These are phyloP conservation scores for Toxoplasma gondii DNA, from an alignment of 169 alveolate genomes.

Conservation along the genomic window DNA sequence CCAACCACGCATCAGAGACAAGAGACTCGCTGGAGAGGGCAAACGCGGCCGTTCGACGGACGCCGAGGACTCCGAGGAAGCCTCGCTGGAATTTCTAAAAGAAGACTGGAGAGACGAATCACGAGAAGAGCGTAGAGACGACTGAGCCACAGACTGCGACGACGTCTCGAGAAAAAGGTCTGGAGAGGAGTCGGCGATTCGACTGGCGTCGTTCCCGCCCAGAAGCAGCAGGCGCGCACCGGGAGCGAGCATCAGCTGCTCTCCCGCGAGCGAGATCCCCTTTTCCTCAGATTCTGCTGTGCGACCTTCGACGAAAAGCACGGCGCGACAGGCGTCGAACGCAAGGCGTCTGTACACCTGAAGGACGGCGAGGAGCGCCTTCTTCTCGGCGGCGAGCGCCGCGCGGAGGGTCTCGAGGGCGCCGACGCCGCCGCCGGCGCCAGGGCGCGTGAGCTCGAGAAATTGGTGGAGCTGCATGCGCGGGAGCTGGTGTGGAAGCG, in stretches of 20 bases:
- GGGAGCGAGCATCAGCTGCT: no score
- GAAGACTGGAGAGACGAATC: no score
- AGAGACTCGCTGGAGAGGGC: not conserved
- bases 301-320: not conserved
- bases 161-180: not conserved
- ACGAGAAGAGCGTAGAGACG: not conserved
- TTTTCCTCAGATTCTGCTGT: not conserved
- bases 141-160: not conserved
- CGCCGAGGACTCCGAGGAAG: no score
- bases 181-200: not conserved
- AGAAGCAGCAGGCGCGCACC: no score
- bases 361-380: not conserved
- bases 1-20: not conserved
- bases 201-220: no score
- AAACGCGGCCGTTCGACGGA: no score
- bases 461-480: conserved; percentile 45
- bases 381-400: not conserved
- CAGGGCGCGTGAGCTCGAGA: conserved; percentile 38
- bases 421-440: conserved; percentile 45
- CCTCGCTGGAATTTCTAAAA: no score
- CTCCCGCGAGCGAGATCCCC: not conserved
- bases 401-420: conserved; percentile 8
- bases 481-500: conserved; percentile 36
- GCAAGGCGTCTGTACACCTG: not conserved
- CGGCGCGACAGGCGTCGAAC: not conserved